Conservation (phyloP, 2,329 filamentous ascomycete genomes). For the Fusarium liriodendri region DNA sequence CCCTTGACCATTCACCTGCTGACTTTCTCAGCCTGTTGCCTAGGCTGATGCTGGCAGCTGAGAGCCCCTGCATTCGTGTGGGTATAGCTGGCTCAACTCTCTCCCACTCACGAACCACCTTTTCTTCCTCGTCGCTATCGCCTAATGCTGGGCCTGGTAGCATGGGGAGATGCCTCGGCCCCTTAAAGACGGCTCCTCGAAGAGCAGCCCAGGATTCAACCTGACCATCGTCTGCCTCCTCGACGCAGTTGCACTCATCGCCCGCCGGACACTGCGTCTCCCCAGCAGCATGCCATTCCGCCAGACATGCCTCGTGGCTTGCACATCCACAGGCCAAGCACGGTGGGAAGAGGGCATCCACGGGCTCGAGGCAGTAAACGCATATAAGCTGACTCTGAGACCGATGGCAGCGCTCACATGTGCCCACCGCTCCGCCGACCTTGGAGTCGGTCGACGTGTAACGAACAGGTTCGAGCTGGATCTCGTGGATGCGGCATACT, state of each 20-base stretch:
- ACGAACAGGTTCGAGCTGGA: constrained; percentile 68
- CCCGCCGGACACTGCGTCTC: constrained; percentile 70
- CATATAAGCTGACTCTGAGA: constrained; percentile 69
- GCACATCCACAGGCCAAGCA: constrained; percentile 73
- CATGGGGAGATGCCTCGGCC: constrained; percentile 37
- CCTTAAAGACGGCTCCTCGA: constrained; percentile 52
- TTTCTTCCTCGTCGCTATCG: constrained; percentile 44
- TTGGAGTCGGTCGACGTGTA: constrained; percentile 56
- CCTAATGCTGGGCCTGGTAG: constrained; percentile 46
- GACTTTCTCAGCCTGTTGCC: constrained; percentile 61
- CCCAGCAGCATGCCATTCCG: constrained; percentile 68
- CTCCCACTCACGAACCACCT: constrained; percentile 43
- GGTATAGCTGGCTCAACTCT: constrained; percentile 41
- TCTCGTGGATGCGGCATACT: constrained; percentile 71
- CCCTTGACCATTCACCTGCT: constrained; percentile 59
- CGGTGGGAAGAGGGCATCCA: constrained; percentile 69
- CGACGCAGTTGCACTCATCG: constrained; percentile 72
- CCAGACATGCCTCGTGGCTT: constrained; percentile 68
- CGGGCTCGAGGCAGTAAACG: constrained; percentile 71
- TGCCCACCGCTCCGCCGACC: constrained; percentile 60
- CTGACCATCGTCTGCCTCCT: constrained; percentile 66
- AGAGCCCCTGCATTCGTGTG: constrained; percentile 39
- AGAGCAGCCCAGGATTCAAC: constrained; percentile 71
- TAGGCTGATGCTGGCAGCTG: constrained; percentile 59
- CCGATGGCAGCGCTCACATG: constrained; percentile 63